These are phyloP conservation scores for Chondrus crispus DNA, from an alignment of 23 red algal genomes.

Conservation along the genomic window DNA sequence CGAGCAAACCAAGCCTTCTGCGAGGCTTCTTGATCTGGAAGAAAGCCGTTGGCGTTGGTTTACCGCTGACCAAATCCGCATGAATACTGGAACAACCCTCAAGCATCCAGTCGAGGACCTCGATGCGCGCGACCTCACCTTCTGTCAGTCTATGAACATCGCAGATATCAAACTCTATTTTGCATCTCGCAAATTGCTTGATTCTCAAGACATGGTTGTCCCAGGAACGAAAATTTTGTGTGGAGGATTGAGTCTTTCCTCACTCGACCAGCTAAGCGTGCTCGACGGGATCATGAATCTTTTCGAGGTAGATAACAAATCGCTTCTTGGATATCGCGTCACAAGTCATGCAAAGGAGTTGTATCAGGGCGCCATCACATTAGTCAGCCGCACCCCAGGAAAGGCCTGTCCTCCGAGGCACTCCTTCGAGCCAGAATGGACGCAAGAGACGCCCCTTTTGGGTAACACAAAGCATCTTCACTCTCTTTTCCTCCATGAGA, in stretches of 20 bases:
- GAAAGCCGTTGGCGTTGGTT: too few species aligned
- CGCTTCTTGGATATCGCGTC: conserved; percentile 20
- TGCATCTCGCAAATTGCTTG: background rate
- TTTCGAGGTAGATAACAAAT: conserved; percentile 20
- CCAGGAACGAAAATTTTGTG: background rate
- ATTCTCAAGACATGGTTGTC: background rate
- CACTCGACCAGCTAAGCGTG: conserved; percentile 11
- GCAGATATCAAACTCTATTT: background rate
- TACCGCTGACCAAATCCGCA: background rate
- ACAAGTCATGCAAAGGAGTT: conserved; percentile 8
- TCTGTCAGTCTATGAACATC: conserved; percentile 42
- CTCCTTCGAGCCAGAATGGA: conserved; percentile 9
- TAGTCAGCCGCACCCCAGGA: background rate
- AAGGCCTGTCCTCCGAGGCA: conserved; percentile 23
- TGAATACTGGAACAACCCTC: conserved; percentile 12
- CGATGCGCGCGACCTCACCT: background rate
- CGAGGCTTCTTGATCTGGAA: too few species aligned
- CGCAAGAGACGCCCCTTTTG: background rate
- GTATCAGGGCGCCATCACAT: conserved; percentile 23
- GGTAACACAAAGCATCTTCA: conserved; percentile 35
- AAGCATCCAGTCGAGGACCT: background rate
- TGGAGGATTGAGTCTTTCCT: conserved; percentile 31
- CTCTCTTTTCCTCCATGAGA: conserved; percentile 18
- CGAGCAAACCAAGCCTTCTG: too few species aligned
- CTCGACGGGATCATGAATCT: conserved; percentile 27